Percentiles rank a stretch among this genome's conserved stretches.
Conservation (phyloP, 805 yeast species). For the Tetrapisispora phaffii region DNA sequence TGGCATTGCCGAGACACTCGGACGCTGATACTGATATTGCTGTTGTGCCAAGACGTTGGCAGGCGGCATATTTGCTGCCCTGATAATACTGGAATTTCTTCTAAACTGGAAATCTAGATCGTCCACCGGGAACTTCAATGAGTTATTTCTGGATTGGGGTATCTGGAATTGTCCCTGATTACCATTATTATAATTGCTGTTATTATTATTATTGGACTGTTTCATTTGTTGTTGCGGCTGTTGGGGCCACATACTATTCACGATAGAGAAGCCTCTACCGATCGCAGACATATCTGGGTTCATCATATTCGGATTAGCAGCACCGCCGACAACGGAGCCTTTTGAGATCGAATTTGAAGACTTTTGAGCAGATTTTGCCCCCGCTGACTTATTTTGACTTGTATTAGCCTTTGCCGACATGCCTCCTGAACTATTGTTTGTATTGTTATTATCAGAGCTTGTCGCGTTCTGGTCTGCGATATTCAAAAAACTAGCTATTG, state of each 20-base stretch:
- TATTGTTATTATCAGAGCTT: neutral
- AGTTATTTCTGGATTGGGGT: slow-evolving; percentile 21
- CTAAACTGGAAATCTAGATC: slow-evolving; percentile 27
- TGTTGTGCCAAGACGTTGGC: neutral
- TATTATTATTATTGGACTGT: slow-evolving; percentile 3
- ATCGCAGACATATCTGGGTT: slow-evolving; percentile 6
- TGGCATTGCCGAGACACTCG: neutral
- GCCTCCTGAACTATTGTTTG: neutral
- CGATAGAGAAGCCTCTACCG: slow-evolving; percentile 26
- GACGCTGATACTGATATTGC: neutral
- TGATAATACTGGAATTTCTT: slow-evolving; percentile 26
- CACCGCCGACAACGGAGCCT: neutral
- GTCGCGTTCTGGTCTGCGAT: slow-evolving; percentile 8
- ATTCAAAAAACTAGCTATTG: slow-evolving; percentile 22
- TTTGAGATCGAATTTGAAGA: neutral
- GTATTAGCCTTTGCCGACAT: neutral
- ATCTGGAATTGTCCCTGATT: slow-evolving; percentile 4
- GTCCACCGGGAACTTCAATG: slow-evolving; percentile 23
- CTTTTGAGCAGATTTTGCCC: neutral
- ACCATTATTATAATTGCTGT: neutral
- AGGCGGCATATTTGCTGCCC: slow-evolving; percentile 8
- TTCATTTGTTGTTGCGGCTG: slow-evolving; percentile 1
- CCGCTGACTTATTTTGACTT: neutral
- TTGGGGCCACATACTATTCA: slow-evolving; percentile 22
- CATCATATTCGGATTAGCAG: neutral